These are phyloP conservation scores for Yamadazyma insecticola DNA, from an alignment of 805 yeast species.

Conservation along the genomic window DNA sequence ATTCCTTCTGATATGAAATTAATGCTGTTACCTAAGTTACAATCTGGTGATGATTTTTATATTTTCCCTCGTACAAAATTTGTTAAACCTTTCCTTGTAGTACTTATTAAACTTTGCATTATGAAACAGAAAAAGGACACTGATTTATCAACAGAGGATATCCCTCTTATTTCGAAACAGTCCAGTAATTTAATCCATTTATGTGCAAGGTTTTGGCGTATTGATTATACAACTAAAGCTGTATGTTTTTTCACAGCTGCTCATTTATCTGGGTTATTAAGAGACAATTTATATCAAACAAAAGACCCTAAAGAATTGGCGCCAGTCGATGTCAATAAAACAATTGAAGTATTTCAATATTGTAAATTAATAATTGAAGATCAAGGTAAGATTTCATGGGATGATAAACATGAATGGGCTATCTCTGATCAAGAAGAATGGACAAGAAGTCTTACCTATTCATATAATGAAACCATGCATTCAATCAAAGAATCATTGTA, in stretches of 20 bases:
- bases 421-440: slow-evolving; percentile 47
- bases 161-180: slow-evolving; percentile 32
- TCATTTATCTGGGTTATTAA: slow-evolving; percentile 26
- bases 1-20: slow-evolving; percentile 29
- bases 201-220: slow-evolving; percentile 56
- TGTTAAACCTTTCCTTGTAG: slow-evolving; percentile 35
- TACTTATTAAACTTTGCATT: slow-evolving; percentile 40
- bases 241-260: slow-evolving; percentile 48
- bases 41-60: slow-evolving; percentile 34
- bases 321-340: slow-evolving; percentile 25
- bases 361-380: slow-evolving; percentile 30
- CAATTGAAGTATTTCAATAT: slow-evolving; percentile 22
- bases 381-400: slow-evolving; percentile 24
- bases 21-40: slow-evolving; percentile 26
- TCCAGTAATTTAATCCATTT: slow-evolving; percentile 39
- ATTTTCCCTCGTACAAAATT: slow-evolving; percentile 28
- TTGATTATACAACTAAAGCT: slow-evolving; percentile 46
- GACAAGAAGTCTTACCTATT: slow-evolving; percentile 39
- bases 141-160: slow-evolving; percentile 7
- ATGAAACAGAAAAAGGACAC: slow-evolving; percentile 6
- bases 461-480: slow-evolving; percentile 44
- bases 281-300: slow-evolving; percentile 18
- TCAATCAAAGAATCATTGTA: slow-evolving; percentile 41
- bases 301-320: slow-evolving; percentile 18
- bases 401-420: slow-evolving; percentile 28